Percentiles rank a stretch among this genome's conserved stretches.
Conservation (phyloP, 1,139 yeast genomes). For the Spencermartinsiella ligniputridi region DNA sequence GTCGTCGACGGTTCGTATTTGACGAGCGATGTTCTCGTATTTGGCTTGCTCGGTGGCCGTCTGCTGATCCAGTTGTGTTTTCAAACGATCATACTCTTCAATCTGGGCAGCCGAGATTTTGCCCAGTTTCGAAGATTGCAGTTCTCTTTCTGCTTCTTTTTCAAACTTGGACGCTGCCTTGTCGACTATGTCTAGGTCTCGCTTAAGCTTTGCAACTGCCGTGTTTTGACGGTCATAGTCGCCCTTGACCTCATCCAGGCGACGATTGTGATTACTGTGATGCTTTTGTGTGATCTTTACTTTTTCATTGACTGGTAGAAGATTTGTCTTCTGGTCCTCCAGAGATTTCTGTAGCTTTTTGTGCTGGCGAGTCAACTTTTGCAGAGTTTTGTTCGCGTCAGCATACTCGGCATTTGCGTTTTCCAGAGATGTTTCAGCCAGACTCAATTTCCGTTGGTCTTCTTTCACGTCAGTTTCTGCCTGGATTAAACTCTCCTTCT, state of each 20-base stretch:
- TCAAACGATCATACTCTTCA: conserved; percentile 55
- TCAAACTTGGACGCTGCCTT: conserved; percentile 44
- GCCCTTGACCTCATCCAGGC: conserved; percentile 47
- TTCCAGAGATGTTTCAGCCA: conserved; percentile 14
- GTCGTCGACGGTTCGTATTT: conserved; percentile 27
- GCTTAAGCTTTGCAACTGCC: conserved; percentile 41
- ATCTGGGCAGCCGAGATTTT: conserved; percentile 48
- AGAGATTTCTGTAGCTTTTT: conserved; percentile 39
- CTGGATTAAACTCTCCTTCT: conserved; percentile 17
- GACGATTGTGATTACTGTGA: conserved; percentile 45
- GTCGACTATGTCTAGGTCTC: conserved; percentile 47
- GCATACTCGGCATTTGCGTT: conserved; percentile 19
- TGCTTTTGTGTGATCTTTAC: conserved; percentile 47
- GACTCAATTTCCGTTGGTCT: conserved; percentile 33
- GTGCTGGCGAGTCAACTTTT: conserved; percentile 41
- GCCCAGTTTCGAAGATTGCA: conserved; percentile 14
- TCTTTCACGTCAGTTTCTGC: conserved; percentile 23
- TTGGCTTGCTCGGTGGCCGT: conserved; percentile 29
- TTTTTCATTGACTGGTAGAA: conserved; percentile 57
- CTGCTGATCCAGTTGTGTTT: conserved; percentile 44
- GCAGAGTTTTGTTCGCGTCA: conserved; percentile 26
- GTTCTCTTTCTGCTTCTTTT: conserved; percentile 36
- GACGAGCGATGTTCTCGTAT: conserved; percentile 26
- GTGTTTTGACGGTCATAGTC: conserved; percentile 54
- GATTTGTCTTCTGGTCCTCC: conserved; percentile 44